A percentile compares a stretch with the other conserved stretches of the same genome.
Evolutionary conservation across 495 filamentous ascomycete genomes (phyloP).

Genomic region (Glarea lozoyensis): DNA sequence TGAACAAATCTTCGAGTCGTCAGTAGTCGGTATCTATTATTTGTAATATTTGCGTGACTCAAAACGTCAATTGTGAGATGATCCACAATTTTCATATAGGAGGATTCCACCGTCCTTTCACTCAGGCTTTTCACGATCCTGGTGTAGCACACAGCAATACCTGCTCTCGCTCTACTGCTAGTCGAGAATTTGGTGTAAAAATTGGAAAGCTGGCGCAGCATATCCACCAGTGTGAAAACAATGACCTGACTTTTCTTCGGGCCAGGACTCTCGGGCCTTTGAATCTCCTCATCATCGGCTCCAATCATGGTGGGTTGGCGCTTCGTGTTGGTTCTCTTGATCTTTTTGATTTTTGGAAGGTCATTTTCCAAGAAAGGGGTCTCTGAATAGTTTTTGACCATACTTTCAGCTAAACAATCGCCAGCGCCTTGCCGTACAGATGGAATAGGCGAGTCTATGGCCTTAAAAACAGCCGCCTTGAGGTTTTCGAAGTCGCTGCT

Average conservation of each 20-base stretch:
- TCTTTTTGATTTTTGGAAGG: slow-evolving; percentile 59
- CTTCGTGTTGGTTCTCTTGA: slow-evolving; percentile 59
- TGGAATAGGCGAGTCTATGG: slow-evolving; percentile 67
- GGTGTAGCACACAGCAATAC: slow-evolving; percentile 80
- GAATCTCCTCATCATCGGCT: slow-evolving; percentile 66
- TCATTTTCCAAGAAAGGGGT: slow-evolving; percentile 41
- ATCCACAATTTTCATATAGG: slow-evolving; percentile 69
- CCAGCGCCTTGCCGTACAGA: slow-evolving; percentile 79
- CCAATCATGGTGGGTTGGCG: slow-evolving; percentile 55
- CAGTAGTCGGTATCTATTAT: slow-evolving; percentile 82
- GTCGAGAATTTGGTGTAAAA: slow-evolving; percentile 79
- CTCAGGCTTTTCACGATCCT: slow-evolving; percentile 66
- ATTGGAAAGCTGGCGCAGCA: slow-evolving; percentile 69
- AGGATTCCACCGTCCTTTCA: slow-evolving; percentile 65
- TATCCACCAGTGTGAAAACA: slow-evolving; percentile 65
- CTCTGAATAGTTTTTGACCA: slow-evolving; percentile 75
- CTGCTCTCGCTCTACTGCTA: slow-evolving; percentile 70
- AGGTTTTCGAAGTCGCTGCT: slow-evolving; percentile 85
- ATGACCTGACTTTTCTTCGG: slow-evolving; percentile 64
- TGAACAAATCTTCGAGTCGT: slow-evolving; percentile 80
- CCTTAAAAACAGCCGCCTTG: slow-evolving; percentile 70
- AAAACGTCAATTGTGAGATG: slow-evolving; percentile 76
- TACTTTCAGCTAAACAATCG: slow-evolving; percentile 65
- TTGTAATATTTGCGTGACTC: slow-evolving; percentile 62
- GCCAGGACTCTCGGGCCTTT: slow-evolving; percentile 58